These are phyloP conservation scores for Nicotiana attenuata DNA, from an alignment of 257 asterid species.

Conservation along the genomic window DNA sequence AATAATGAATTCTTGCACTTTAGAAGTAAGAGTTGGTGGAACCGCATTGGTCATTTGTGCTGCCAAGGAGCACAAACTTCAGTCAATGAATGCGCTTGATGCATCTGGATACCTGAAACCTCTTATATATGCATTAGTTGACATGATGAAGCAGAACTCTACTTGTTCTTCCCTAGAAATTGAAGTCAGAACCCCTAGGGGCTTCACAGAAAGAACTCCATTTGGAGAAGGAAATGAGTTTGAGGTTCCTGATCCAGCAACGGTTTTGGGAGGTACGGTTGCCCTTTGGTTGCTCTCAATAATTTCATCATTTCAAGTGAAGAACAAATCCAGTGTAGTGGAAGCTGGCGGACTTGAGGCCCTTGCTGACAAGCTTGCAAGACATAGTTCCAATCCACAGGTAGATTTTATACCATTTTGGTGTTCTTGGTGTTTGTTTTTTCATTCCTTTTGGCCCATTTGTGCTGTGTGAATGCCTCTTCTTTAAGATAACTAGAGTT, in stretches of 20 bases:
- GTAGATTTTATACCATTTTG: conserved; percentile 26
- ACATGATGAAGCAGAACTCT: conserved; percentile 61
- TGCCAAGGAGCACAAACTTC: conserved; percentile 55
- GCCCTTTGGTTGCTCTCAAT: conserved; percentile 80
- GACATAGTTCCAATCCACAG: conserved; percentile 41
- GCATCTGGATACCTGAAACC: conserved; percentile 65
- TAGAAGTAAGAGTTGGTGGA: conserved; percentile 81
- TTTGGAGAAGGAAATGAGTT: conserved; percentile 49
- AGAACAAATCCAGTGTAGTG: conserved; percentile 50
- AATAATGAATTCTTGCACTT: conserved; percentile 57
- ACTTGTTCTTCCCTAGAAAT: conserved; percentile 38
- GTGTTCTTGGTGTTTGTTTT: not conserved
- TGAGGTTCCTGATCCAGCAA: conserved; percentile 63
- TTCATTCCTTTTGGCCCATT: not conserved
- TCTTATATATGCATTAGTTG: conserved; percentile 60
- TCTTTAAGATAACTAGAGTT: not conserved
- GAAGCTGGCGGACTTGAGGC: conserved; percentile 82
- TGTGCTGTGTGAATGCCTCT: not conserved
- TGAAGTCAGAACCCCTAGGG: conserved; percentile 45
- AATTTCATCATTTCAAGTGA: conserved; percentile 47
- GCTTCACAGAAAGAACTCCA: conserved; percentile 40
- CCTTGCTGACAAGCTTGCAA: conserved; percentile 54
- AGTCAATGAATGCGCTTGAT: conserved; percentile 50
- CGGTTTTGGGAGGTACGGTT: conserved; percentile 56
- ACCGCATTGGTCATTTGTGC: conserved; percentile 56